Evolutionary conservation across 768 basidiomycete genomes (phyloP).

Genomic region (Boletellus ananas): DNA sequence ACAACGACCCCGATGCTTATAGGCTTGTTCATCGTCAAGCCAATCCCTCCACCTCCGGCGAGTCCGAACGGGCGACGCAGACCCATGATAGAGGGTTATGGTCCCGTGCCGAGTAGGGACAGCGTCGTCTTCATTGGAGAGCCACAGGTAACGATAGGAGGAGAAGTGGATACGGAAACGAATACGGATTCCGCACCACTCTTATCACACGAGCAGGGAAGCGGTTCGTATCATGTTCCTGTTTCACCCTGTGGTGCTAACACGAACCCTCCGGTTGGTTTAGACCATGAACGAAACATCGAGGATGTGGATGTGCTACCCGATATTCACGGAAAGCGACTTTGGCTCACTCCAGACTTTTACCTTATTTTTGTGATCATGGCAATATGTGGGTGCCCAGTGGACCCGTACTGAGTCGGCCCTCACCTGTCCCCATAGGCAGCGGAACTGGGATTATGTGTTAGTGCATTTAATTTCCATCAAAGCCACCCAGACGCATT

Average conservation of each 20-base stretch:
- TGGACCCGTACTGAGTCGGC: neutral
- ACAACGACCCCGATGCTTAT: constrained; percentile 76
- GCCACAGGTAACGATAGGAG: constrained; percentile 11
- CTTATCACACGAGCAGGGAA: constrained; percentile 17
- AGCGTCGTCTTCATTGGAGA: constrained; percentile 23
- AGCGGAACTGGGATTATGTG: constrained; percentile 78
- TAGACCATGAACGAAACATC: neutral
- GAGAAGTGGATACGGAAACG: constrained; percentile 9
- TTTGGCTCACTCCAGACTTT: constrained; percentile 56
- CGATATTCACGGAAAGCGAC: constrained; percentile 51
- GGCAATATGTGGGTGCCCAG: constrained; percentile 46
- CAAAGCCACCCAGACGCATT: neutral
- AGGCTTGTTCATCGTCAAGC: constrained; percentile 71
- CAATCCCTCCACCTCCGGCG: constrained; percentile 53
- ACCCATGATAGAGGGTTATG: constrained; percentile 13
- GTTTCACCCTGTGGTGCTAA: constrained; percentile 17
- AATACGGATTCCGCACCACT: constrained; percentile 22
- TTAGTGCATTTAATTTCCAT: constrained; percentile 28
- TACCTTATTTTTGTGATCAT: constrained; percentile 58
- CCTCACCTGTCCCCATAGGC: constrained; percentile 36
- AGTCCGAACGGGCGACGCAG: constrained; percentile 8
- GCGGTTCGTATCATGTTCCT: constrained; percentile 22
- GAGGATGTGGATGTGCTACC: constrained; percentile 31
- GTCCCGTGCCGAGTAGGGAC: constrained; percentile 16
- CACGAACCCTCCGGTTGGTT: constrained; percentile 17